A percentile compares a stretch with the other conserved stretches of the same genome.
These are phyloP conservation scores for Rhododendron mucronatum DNA, from an alignment of 148 eudicot species.

Conservation along the genomic window DNA sequence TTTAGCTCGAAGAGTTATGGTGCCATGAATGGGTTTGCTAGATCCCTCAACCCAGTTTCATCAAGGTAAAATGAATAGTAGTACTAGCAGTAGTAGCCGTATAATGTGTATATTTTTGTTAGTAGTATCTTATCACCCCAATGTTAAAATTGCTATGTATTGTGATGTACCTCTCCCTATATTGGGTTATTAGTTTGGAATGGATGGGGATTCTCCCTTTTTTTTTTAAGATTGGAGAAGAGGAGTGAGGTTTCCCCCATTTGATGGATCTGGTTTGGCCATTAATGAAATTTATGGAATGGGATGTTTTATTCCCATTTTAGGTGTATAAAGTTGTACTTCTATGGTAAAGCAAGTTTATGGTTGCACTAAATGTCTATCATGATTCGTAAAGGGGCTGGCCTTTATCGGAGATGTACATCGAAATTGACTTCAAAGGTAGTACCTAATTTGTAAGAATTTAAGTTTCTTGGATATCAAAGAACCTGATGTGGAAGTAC, in stretches of 20 bases:
- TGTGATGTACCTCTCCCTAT: background rate
- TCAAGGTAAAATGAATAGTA: slow-evolving; percentile 44
- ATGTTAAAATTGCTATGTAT: background rate
- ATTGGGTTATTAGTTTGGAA: background rate
- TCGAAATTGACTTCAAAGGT: background rate
- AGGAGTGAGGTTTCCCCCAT: background rate
- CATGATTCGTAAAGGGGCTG: no score
- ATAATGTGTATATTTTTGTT: background rate
- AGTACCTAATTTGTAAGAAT: background rate
- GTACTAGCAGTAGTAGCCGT: background rate
- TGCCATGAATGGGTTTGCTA: slow-evolving; percentile 71
- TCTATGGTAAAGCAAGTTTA: background rate
- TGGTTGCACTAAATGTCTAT: background rate
- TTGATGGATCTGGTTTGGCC: background rate
- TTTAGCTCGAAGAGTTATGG: slow-evolving; percentile 82
- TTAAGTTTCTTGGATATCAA: background rate
- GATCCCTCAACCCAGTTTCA: slow-evolving; percentile 79
- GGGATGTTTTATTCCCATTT: background rate
- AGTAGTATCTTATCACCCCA: background rate
- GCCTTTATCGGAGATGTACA: background rate
- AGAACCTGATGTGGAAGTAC: no score
- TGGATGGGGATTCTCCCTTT: background rate
- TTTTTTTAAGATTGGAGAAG: background rate
- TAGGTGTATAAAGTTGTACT: background rate
- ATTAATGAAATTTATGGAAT: background rate